A percentile compares a stretch with the other conserved stretches of the same genome.
phyloP scores from a whole-genome alignment of 2,329 filamentous ascomycete genomes.

The Trichoderma asperellum region DNA sequence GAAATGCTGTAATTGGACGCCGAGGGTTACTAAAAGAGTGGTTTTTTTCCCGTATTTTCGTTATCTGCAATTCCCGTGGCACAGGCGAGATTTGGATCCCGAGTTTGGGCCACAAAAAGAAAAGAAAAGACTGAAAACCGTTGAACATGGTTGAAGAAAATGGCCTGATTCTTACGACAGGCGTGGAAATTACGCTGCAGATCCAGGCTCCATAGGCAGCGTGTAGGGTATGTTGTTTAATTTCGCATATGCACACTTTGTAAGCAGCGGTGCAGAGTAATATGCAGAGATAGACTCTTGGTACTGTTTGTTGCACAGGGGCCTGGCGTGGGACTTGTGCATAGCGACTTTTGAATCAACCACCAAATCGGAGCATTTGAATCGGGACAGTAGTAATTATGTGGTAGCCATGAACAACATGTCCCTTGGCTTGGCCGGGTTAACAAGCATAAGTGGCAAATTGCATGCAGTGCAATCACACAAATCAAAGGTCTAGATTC shows the following conservation, averaged over 20 bases:
- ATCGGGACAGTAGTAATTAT: not conserved
- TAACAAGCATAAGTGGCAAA: not conserved
- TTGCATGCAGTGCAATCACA: not conserved
- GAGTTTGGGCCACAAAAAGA: not conserved
- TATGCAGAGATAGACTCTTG: not conserved
- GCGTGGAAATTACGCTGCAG: slow-evolving; percentile 15
- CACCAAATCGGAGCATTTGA: not conserved
- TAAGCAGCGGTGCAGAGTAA: not conserved
- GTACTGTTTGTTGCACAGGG: not conserved
- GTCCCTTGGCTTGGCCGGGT: not conserved
- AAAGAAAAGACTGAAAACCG: not conserved
- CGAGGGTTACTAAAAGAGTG: not conserved
- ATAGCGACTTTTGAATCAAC: not conserved
- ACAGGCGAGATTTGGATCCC: slow-evolving; percentile 1
- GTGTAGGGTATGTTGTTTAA: slow-evolving; percentile 9
- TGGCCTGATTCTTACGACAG: slow-evolving; percentile 19
- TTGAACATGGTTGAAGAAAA: not conserved
- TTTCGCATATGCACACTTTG: not conserved
- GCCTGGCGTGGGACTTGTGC: not conserved
- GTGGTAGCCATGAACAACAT: not conserved
- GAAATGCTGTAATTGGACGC: not conserved
- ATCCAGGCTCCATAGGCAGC: not conserved
- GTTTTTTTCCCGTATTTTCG: not conserved
- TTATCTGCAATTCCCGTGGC: not conserved
- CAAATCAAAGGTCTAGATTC: not conserved